Base-by-base conservation (phyloP, 2,329 filamentous ascomycete genomes). In the Cadophora malorum region DNA sequence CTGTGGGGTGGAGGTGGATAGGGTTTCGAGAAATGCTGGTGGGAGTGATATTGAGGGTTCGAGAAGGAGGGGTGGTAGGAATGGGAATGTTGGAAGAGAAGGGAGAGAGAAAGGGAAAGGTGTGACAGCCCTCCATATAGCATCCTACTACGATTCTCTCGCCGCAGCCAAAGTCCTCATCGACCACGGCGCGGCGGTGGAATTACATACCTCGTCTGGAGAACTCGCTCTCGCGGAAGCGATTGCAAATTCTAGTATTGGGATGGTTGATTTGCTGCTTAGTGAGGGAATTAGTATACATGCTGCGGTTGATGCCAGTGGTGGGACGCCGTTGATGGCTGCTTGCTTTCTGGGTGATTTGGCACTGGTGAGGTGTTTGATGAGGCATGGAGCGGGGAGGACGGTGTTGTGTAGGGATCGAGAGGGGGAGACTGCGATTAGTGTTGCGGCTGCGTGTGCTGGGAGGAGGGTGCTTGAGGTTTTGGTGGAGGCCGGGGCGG, bases 191-290 rank as follows among this genome's bases (percentile, higher is more conserved):
- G 56, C 56, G 6, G n/a, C 56, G 1, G n/a, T 45, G n/a, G 38
- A 38, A 38, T 21, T 59, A 7, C 14, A 21, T 21, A 41, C 56
- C n/a, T 35, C 38, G 21, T 41, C 35, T 7, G 35, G 33, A 2
- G 56, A 59, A 41, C 56, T 59, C 12, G 56, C 56, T 28, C 33
- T 59, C 21, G 56, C 56, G 12, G 56, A 59, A 45, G 56, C 56
- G 1, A 41, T 59, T 19, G 38, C 56, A 1, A 59, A 59, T 19
- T 23, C n/a, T n/a, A 41, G 56, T 28, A 19, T 59, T 35, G n/a
- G 16, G 2, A 59, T 59, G 56, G 56, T 59, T 8, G n/a, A 23
- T 12, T 33, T 59, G 3, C 33, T 59, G 2, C 56, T 59, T n/a
- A 25, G n/a, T 5, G 41, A 35, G 1, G 56, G 56, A 2, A 25